Percentiles rank a stretch among this genome's conserved stretches.
Evolutionary conservation across 192 early-diverging fungal genomes (phyloP).

Genomic region (Rhizoclosmatium globosum): DNA sequence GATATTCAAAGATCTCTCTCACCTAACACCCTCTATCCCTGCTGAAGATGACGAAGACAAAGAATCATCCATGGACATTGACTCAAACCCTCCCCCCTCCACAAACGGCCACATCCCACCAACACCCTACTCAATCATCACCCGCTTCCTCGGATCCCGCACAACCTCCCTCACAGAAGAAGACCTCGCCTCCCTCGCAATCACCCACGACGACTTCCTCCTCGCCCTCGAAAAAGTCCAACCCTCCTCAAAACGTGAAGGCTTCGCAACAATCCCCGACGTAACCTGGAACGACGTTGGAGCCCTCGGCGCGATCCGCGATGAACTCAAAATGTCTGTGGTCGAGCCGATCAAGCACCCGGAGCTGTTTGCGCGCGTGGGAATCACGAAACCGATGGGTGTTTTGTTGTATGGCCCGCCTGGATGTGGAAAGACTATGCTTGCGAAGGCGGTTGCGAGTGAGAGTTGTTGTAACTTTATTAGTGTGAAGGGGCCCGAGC

Average conservation of each 20-base stretch:
- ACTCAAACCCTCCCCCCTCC: neutral
- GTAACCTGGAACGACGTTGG: conserved; percentile 98
- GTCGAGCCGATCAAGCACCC: conserved; percentile 96
- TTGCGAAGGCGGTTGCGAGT: conserved; percentile 98
- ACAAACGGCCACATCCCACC: conserved; percentile 28
- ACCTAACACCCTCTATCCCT: neutral
- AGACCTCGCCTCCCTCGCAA: conserved; percentile 84
- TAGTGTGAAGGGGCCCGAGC: conserved; percentile 96
- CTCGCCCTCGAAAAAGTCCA: conserved; percentile 89
- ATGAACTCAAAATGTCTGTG: conserved; percentile 93
- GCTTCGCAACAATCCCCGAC: conserved; percentile 97
- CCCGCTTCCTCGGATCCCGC: conserved; percentile 74
- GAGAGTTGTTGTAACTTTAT: conserved; percentile 98
- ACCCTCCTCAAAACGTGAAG: conserved; percentile 96
- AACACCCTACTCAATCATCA: conserved; percentile 62
- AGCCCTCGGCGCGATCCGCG: conserved; percentile 82
- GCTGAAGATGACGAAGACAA: conserved; percentile 11
- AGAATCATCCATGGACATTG: conserved; percentile 48
- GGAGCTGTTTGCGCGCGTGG: conserved; percentile 85
- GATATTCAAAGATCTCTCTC: conserved; percentile 53
- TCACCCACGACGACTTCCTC: conserved; percentile 87
- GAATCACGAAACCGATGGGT: conserved; percentile 90
- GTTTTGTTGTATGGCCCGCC: conserved; percentile 98
- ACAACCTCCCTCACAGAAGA: conserved; percentile 78
- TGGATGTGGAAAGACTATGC: conserved; percentile 96